Base-by-base conservation (phyloP, 345 rosid species). In the Xanthoceras sorbifolium region DNA sequence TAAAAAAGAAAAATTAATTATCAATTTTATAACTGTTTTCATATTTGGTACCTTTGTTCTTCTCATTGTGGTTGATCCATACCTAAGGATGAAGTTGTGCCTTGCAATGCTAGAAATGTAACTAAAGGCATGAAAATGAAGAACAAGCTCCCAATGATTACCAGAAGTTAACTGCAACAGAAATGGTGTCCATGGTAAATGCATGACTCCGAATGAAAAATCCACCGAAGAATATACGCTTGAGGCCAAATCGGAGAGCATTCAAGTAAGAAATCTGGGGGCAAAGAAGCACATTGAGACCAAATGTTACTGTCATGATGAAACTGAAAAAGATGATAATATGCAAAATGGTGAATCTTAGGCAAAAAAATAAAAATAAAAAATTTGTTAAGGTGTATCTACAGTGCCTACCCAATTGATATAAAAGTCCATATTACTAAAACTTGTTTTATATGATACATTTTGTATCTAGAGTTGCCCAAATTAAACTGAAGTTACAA, bases 141-240 rank as follows among this genome's bases (percentile, higher is more conserved):
- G 54, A 79, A 3, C 28, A 40, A 69, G 28, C 18, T 23, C 44
- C 26, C 7, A 48, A 29, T 46, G 66, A 63, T 84, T 86, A 89
- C 97, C 97, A 93, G 84, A 85, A 93, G 34, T 89, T 75, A 66
- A 93, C 97, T 9, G 92, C 97, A 23, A 91, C 94, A 31, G 97
- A 87, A 36, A 91, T 87, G 15, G 97, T 93, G 74, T 93, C 97
- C 97, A 93, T 89, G 34, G 93, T 93, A 77, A 86, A 93, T 40
- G 86, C 85, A 3, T 87, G 97, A 50, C 94, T 90, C 14, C 89
- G 86, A 42, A 93, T 91, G 76, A 93, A 93, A 81, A 91, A 91
- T 55, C 98, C 98, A 46, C 91, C 94, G 67, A 91, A 91, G 83
- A 91, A 86, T 20, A 90, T 89, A 81, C 94, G 84, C 79, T 93